Percentiles rank a stretch among this genome's conserved stretches.
phyloP scores from a whole-genome alignment of 306 rosid species.

The Albizia julibrissin region DNA sequence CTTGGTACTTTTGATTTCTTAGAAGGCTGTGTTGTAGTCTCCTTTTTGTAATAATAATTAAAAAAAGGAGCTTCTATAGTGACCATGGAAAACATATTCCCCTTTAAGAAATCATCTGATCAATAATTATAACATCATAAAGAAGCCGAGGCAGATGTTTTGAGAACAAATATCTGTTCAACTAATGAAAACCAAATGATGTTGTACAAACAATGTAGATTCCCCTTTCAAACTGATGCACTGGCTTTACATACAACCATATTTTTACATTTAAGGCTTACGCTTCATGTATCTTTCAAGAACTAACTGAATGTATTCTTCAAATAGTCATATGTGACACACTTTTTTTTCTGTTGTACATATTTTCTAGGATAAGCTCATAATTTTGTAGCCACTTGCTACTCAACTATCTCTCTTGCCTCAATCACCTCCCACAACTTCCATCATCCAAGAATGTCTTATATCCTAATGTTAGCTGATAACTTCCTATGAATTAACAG shows the following conservation, averaged over 20 bases:
- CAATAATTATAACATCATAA: neutral
- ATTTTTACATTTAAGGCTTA: neutral
- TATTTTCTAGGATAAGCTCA: neutral
- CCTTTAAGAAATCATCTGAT: neutral
- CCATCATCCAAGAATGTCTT: neutral
- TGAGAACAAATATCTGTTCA: neutral
- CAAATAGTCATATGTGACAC: neutral
- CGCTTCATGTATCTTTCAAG: neutral
- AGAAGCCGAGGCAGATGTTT: neutral
- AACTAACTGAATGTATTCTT: neutral
- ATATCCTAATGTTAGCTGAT: neutral
- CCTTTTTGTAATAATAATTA: no score
- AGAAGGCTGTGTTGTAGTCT: neutral
- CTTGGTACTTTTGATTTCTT: neutral
- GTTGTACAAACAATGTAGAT: neutral
- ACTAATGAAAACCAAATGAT: constrained; percentile 13
- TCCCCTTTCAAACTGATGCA: neutral
- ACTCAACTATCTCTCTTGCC: neutral
- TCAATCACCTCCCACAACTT: neutral
- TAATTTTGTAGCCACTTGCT: neutral
- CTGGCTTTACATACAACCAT: neutral
- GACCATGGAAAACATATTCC: neutral
- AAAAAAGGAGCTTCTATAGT: neutral
- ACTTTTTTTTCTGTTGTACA: neutral
- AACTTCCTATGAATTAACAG: neutral